Evolutionary conservation across 2,329 filamentous ascomycete species (phyloP).

Genomic region (Fusarium lateritium): DNA sequence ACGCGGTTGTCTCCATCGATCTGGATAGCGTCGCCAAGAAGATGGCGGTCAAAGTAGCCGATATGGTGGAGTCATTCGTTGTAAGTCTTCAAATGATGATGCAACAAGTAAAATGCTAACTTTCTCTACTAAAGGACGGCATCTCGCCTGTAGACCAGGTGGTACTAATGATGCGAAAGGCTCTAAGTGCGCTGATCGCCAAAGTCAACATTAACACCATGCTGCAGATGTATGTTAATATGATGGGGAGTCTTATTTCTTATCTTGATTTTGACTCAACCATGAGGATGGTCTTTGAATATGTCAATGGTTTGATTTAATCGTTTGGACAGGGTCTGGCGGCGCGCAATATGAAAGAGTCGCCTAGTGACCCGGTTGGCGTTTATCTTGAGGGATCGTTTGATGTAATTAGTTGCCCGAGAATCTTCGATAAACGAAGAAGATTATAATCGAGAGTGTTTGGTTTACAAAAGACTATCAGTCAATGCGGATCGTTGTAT

Average conservation of each 20-base stretch:
- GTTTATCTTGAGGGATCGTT: not conserved
- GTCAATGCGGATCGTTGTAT: not conserved
- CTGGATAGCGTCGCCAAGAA: not conserved
- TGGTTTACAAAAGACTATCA: not conserved
- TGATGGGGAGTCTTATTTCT: not conserved
- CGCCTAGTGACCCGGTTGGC: not conserved
- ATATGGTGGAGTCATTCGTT: not conserved
- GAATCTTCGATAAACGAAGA: not conserved
- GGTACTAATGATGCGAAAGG: not conserved
- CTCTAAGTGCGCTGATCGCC: not conserved
- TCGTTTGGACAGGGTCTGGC: not conserved
- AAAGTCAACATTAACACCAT: constrained; percentile 6
- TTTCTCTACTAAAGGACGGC: not conserved
- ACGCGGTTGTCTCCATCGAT: not conserved
- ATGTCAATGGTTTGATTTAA: not conserved
- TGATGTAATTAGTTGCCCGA: not conserved
- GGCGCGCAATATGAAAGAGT: not conserved
- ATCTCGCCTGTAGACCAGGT: not conserved
- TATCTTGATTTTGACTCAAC: constrained; percentile 4
- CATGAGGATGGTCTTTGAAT: constrained; percentile 9
- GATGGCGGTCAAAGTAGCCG: not conserved
- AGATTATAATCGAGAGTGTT: too few relatives aligned
- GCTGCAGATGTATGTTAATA: not conserved
- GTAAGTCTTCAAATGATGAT: not conserved
- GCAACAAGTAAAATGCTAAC: not conserved